phyloP scores from a whole-genome alignment of 306 rosid genomes.

The Oxytropis ochrocephala region DNA sequence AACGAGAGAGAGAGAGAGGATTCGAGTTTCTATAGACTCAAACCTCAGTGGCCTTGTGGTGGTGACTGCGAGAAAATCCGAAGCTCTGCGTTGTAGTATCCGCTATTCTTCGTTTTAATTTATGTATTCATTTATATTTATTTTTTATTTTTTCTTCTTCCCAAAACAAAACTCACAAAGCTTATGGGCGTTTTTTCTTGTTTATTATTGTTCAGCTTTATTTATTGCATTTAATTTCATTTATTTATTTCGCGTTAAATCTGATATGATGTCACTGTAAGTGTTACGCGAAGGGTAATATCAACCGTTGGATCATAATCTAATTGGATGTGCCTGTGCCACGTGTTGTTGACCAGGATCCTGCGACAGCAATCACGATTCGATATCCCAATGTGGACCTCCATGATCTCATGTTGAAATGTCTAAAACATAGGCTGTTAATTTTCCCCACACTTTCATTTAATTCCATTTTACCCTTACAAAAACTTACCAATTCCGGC shows the following conservation, averaged over 20 bases:
- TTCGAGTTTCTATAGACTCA: not conserved
- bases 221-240: not conserved
- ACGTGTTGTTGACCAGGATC: slow-evolving; percentile 5
- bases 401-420: no score
- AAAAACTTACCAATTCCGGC: no score
- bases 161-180: no score
- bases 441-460: no score
- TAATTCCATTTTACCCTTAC: no score
- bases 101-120: not conserved
- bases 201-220: no score
- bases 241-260: not conserved
- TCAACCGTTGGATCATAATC: slow-evolving; percentile 1
- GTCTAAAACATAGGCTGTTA: no score
- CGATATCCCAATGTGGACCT: no score
- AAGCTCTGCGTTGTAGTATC: not conserved
- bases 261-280: not conserved
- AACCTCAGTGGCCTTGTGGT: slow-evolving; percentile 15
- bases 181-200: no score
- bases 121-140: not conserved
- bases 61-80: not conserved
- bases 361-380: not conserved
- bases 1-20: not conserved
- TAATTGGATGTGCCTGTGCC: not conserved
- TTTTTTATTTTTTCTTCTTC: no score
- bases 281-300: not conserved